Evolutionary conservation across 179 eudicot species (phyloP).

Genomic region (Silene noctiflora): DNA sequence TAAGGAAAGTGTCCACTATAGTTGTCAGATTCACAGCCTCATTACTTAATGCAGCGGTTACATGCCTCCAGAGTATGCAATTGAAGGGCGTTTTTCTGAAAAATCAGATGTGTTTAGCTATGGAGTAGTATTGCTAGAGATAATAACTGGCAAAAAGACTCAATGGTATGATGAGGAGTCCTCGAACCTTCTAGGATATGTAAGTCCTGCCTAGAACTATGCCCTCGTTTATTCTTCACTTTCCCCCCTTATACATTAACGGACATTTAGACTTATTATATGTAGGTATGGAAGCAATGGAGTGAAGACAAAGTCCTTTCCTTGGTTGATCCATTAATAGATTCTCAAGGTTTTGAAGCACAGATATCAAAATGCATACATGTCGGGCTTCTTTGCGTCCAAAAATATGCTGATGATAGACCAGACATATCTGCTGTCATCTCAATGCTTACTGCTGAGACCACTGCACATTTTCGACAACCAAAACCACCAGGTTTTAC

Average conservation of each 20-base stretch:
- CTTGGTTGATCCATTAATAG: conserved; percentile 28
- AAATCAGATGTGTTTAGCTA: conserved; percentile 51
- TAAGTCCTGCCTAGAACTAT: conserved; percentile 1
- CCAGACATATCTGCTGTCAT: conserved; percentile 35
- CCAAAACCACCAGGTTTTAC: conserved; percentile 40
- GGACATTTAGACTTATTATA: neutral
- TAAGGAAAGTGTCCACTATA: neutral
- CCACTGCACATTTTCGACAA: conserved; percentile 25
- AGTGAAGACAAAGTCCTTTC: conserved; percentile 24
- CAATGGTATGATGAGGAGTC: conserved; percentile 26
- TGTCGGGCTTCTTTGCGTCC: conserved; percentile 40
- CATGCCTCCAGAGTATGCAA: conserved; percentile 60
- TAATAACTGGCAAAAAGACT: conserved; percentile 40
- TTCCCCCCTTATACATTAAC: neutral
- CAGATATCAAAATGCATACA: conserved; percentile 32
- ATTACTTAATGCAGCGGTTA: conserved; percentile 36
- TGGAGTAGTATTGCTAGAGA: conserved; percentile 49
- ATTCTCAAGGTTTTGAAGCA: conserved; percentile 10
- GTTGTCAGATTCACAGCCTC: neutral
- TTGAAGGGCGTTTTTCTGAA: conserved; percentile 44
- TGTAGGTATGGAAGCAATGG: conserved; percentile 42
- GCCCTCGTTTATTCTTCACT: neutral
- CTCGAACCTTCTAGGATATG: conserved; percentile 27
- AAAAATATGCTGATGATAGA: conserved; percentile 32
- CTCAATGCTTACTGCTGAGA: conserved; percentile 34